phyloP scores from a whole-genome alignment of 139 green algal species.

The Chlamydomonas incerta region DNA sequence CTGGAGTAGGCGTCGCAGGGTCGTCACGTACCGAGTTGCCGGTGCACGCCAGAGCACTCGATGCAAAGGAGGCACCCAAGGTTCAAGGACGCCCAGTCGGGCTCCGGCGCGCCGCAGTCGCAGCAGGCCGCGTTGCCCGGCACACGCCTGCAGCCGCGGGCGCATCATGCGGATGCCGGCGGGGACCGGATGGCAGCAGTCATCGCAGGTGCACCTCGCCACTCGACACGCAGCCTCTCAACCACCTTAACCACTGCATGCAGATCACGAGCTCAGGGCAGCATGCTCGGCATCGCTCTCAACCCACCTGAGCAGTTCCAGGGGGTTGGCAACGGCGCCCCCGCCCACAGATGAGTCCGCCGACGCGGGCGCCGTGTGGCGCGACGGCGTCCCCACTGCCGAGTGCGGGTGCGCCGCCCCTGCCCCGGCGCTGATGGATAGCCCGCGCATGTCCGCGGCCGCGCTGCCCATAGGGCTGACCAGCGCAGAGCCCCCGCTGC shows the following conservation, averaged over 20 bases:
- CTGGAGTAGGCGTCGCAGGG: too few relatives aligned
- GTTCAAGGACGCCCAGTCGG: conserved; percentile 94
- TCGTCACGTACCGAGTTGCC: conserved; percentile 76
- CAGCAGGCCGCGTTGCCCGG: conserved; percentile 83
- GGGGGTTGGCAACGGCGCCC: background rate
- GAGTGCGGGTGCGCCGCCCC: background rate
- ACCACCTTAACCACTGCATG: too few relatives aligned
- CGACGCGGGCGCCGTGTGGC: background rate
- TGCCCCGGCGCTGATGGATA: background rate
- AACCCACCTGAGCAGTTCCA: background rate
- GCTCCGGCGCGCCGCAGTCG: conserved; percentile 85
- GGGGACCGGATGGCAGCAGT: too few relatives aligned
- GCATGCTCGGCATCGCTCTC: too few relatives aligned
- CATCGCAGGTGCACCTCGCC: too few relatives aligned
- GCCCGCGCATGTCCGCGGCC: background rate
- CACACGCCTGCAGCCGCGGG: conserved; percentile 23
- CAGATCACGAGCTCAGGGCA: too few relatives aligned
- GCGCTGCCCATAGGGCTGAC: too few relatives aligned
- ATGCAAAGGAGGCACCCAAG: conserved; percentile 93
- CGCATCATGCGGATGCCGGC: too few relatives aligned
- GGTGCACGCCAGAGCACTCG: conserved; percentile 90
- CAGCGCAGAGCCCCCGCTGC: background rate
- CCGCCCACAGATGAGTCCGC: background rate
- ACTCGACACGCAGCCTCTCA: too few relatives aligned
- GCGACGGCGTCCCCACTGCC: background rate